Percentiles rank a stretch among this genome's conserved stretches.
phyloP scores from a whole-genome alignment of 345 rosid species.

The Bruguiera parviflora region DNA sequence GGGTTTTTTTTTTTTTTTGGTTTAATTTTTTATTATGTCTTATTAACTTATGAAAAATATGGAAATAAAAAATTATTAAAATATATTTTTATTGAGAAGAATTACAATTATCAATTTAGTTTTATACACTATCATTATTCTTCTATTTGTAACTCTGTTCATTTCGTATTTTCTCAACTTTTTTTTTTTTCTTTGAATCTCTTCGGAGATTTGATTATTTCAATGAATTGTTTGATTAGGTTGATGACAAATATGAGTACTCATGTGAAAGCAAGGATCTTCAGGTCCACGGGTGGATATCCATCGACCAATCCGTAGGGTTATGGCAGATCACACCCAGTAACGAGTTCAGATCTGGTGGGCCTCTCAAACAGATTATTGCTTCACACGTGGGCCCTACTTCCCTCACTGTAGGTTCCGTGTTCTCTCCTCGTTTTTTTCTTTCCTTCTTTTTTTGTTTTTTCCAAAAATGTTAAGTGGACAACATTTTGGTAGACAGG shows the following conservation, averaged over 20 bases:
- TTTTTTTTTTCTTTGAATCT: no score
- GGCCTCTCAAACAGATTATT: slow-evolving; percentile 26
- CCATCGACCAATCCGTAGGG: slow-evolving; percentile 11
- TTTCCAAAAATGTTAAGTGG: neutral
- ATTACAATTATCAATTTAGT: no score
- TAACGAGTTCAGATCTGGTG: slow-evolving; percentile 25
- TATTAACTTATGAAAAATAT: no score
- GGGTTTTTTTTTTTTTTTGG: no score
- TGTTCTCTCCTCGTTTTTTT: no score
- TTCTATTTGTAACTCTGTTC: no score
- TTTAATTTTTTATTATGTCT: neutral
- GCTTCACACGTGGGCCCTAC: slow-evolving; percentile 32
- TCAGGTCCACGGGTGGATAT: slow-evolving; percentile 27
- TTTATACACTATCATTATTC: no score
- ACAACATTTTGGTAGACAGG: no score
- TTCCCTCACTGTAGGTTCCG: slow-evolving; percentile 13
- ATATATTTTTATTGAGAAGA: no score
- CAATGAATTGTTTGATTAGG: slow-evolving; percentile 7
- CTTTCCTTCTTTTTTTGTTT: neutral
- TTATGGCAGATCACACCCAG: slow-evolving; percentile 29
- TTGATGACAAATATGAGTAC: slow-evolving; percentile 30
- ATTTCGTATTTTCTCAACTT: no score
- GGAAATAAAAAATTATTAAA: no score
- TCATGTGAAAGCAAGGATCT: slow-evolving; percentile 18
- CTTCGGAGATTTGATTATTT: no score